Percentiles rank a stretch among this genome's conserved stretches.
phyloP scores from a whole-genome alignment of 306 rosid species.

The Styphnolobium japonicum region DNA sequence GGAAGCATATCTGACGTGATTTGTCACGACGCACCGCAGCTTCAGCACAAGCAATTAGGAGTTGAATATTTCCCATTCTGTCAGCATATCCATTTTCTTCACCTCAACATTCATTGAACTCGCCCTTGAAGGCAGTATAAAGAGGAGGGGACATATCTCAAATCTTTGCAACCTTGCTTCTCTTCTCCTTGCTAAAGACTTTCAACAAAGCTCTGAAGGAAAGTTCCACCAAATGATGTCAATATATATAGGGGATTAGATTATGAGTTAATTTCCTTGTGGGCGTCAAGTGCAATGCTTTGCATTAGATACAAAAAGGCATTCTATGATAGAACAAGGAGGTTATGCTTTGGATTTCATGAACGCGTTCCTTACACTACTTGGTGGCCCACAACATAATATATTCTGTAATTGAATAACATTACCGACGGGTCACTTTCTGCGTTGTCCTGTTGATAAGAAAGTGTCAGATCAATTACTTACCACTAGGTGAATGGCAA shows the following conservation, averaged over 20 bases:
- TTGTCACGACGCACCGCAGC: conserved; percentile 89
- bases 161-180: not conserved
- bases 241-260: conserved; percentile 16
- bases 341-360: conserved; percentile 25
- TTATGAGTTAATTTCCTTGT: not conserved
- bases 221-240: not conserved
- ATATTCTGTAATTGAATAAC: not conserved
- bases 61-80: conserved; percentile 82
- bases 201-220: conserved; percentile 49
- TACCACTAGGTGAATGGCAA: too few species aligned
- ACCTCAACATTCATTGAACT: conserved; percentile 22
- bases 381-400: not conserved
- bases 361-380: not conserved
- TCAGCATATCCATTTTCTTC: conserved; percentile 61
- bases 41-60: conserved; percentile 81
- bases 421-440: not conserved
- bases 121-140: conserved; percentile 24
- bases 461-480: too few species aligned
- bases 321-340: too few species aligned
- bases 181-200: conserved; percentile 26
- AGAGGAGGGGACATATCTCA: conserved; percentile 33
- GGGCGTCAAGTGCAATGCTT: not conserved
- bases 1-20: conserved; percentile 67
- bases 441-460: conserved; percentile 26
- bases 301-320: not conserved